Base-by-base conservation (phyloP, 768 basidiomycete genomes). In the Sarcodon aspratus region DNA sequence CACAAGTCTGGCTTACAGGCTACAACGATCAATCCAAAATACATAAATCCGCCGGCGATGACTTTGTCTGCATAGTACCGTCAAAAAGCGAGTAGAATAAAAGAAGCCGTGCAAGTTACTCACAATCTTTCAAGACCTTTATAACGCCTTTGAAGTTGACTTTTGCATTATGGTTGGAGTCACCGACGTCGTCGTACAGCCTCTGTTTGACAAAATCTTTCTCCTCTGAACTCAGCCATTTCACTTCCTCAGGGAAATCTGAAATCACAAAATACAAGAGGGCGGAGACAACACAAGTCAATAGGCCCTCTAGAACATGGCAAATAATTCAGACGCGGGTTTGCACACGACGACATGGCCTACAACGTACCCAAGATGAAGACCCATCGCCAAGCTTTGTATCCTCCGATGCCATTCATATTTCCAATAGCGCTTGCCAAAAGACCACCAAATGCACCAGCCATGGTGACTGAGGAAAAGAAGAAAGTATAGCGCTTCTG, bases 381-480 rank as follows among this genome's bases (percentile, higher is more conserved):
- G 18, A 64, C 56, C 63, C 63, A 64, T 21, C 63, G 54, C 63
- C 63, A 64, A 36, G 60, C 63, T 8, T 52, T 52, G 44, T 57
- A 60, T 9, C 61, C 59, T 13, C 51, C 52, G 33, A 61, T 44
- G 34, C 63, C 63, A 49, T 64, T 60, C 61, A 64, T 62, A 55
- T 64, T 62, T 17, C 61, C 61, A 33, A 64, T 64, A 6, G 61
- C 63, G 36, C 56, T 59, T 10, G 63, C 63, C 12, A 64, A 57
- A 32, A 64, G 55, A 32, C 63, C 63, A 36, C 65, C 65, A 52
- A 66, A 66, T 11, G 57, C 64, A 33, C 71, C 72, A 5, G 71
- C 64, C 36, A 67, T 60, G 1, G 71, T 72, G 6, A 58, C 60
- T 9, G 65, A 66, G 11, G 59, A 60, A 59, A 69, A 70, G 62